Evolutionary conservation across 176 grass and related monocot genomes (phyloP), one percentile per base, ranked within the genome.

Genomic region (Carex littledalei): DNA sequence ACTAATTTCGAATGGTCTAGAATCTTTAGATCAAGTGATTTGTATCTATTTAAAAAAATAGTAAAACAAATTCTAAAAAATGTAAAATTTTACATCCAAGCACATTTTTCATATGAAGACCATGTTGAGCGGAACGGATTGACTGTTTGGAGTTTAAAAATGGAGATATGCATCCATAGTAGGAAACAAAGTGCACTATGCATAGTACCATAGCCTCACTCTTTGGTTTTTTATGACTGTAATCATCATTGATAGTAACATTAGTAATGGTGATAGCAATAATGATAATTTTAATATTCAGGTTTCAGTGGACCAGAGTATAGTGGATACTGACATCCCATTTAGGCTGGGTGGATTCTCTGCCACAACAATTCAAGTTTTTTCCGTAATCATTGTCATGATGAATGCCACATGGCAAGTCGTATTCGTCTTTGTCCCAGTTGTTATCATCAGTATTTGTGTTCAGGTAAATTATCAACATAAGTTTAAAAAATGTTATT

Each of bases 221-320:
- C 4, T 39, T 39, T 39, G 6, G 37, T 39, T 39, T 39, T 67
- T 87, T 59, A 26, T 69, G 43, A 61, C 85, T 26, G 56, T 81
- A 34, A 21, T 58, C 82, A 65, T 12, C 87, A 70, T 56, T 63
- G 13, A 74, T 78, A 16, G 18, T 71, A 71, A 71, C 74, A 78
- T 24, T 56, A 56, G 50, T 56, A 56, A 32, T 56, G 9, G 5
- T 26, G 9, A 53, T 29, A 56, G 17, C 16, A 83, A 63, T 81
- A 54, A 35, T 45, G 7, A 17, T 84, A 76, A 54, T 84, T 62
- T 82, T 18, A 88, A 88, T 91, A 85, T 79, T 64, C 91, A 99
- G 96, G 96, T 99, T 65, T 99, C 96, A 88, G 88, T 99, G 85
- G 96, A 99, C 77, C 96, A 99, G 91, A 95, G 90, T 87, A 89